Percentiles rank a stretch among this genome's conserved stretches.
These are phyloP conservation scores for Eryngium alpinum DNA, from an alignment of 140 eudicot genomes.

Conservation along the genomic window DNA sequence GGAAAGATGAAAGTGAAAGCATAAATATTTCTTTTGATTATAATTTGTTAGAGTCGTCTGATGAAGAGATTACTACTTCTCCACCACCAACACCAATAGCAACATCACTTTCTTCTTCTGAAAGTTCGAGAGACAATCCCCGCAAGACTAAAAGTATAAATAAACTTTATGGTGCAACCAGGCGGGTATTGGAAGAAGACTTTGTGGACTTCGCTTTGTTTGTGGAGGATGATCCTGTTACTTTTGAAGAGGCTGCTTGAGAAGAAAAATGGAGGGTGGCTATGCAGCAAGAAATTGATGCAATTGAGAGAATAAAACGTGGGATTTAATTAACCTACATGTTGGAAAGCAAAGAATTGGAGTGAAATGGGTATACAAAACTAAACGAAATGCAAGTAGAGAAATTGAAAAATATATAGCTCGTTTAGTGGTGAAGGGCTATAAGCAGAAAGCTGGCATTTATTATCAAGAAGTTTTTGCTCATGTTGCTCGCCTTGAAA, in stretches of 20 bases:
- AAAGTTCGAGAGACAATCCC: not conserved
- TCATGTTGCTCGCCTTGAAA: too few species aligned
- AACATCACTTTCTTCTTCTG: not conserved
- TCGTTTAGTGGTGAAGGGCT: too few species aligned
- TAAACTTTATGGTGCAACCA: not conserved
- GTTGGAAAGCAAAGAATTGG: too few species aligned
- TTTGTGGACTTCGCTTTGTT: not conserved
- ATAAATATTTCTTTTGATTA: too few species aligned
- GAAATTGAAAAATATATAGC: too few species aligned
- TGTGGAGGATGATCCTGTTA: not conserved
- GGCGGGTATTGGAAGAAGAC: not conserved
- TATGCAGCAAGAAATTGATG: too few species aligned
- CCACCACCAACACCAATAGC: not conserved
- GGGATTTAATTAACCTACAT: too few species aligned
- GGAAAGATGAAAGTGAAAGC: not conserved
- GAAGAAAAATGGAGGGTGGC: not conserved
- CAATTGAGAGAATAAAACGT: too few species aligned
- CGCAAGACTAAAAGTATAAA: not conserved
- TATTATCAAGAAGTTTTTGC: too few species aligned
- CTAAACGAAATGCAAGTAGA: too few species aligned
- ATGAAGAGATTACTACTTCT: not conserved
- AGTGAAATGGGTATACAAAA: too few species aligned
- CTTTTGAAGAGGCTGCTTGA: not conserved
- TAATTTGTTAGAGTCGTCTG: not conserved
- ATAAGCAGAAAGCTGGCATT: too few species aligned